Percentiles rank a stretch among this genome's conserved stretches.
These are phyloP conservation scores for Crithidia expoeki DNA, from an alignment of 208 protist species.

Conservation along the genomic window DNA sequence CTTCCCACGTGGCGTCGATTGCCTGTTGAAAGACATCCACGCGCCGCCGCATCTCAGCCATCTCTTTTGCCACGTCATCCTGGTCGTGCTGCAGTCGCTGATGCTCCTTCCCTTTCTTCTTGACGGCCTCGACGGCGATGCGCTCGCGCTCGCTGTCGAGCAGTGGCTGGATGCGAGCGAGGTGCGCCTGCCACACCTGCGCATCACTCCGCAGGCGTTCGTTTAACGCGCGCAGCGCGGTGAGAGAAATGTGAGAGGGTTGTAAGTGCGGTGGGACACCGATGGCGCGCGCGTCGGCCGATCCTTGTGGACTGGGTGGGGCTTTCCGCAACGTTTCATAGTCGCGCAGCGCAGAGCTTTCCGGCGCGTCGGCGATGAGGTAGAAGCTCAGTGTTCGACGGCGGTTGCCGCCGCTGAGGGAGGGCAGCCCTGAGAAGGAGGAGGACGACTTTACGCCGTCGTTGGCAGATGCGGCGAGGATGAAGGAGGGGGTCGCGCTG, in stretches of 20 bases:
- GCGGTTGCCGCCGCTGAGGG: neutral
- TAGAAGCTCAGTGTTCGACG: conserved; percentile 8
- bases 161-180: conserved; percentile 26
- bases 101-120: conserved; percentile 66
- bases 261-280: conserved; percentile 19
- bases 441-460: neutral
- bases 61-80: conserved; percentile 44
- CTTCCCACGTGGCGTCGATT: conserved; percentile 30
- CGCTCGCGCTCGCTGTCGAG: conserved; percentile 38
- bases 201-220: conserved; percentile 23
- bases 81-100: conserved; percentile 55
- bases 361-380: neutral
- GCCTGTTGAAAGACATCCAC: conserved; percentile 25
- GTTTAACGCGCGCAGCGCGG: conserved; percentile 26
- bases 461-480: too few relatives aligned
- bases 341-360: conserved; percentile 26
- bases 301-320: neutral
- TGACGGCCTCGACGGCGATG: conserved; percentile 43
- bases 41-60: conserved; percentile 31
- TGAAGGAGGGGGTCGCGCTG: neutral
- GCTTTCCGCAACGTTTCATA: conserved; percentile 22
- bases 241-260: conserved; percentile 22
- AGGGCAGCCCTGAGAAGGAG: neutral
- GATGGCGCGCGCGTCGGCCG: neutral
- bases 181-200: conserved; percentile 21